phyloP scores from a whole-genome alignment of 73 alveolate genomes.

The Urostyla sp. region DNA sequence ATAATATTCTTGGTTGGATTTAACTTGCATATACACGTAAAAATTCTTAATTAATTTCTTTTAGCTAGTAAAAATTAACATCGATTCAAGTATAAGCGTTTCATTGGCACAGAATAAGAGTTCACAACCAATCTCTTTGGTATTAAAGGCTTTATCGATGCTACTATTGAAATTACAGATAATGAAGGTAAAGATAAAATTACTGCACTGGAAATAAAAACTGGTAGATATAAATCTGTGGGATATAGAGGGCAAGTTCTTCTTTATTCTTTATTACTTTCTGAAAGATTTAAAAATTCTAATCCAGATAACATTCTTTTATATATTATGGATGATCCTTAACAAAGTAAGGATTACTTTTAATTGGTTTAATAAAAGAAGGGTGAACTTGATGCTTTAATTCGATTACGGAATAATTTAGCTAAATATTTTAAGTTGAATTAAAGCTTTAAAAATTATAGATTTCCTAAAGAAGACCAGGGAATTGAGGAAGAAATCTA shows the following conservation, averaged over 20 bases:
- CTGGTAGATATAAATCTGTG: constrained; percentile 54
- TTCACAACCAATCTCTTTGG: constrained; percentile 61
- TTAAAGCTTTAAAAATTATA: background rate
- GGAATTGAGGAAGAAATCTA: background rate
- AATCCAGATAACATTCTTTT: constrained; percentile 63
- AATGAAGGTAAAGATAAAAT: background rate
- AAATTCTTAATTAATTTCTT: too few species aligned
- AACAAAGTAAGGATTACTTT: constrained; percentile 20
- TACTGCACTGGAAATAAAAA: constrained; percentile 71
- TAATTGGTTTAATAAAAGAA: background rate
- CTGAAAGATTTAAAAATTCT: constrained; percentile 61
- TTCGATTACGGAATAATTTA: constrained; percentile 29
- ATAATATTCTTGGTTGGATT: constrained; percentile 54
- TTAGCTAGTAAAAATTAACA: constrained; percentile 11
- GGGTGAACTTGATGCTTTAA: background rate
- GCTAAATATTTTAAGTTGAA: constrained; percentile 34
- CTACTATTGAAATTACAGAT: constrained; percentile 58
- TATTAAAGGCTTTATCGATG: constrained; percentile 70
- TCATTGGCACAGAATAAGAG: constrained; percentile 74
- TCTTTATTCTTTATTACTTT: constrained; percentile 54
- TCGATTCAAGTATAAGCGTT: constrained; percentile 6
- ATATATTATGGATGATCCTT: constrained; percentile 63
- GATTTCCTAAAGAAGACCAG: background rate
- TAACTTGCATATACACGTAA: background rate
- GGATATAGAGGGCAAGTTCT: constrained; percentile 67